Conservation (phyloP, 306 rosid genomes). For the Prunus fruticosa region DNA sequence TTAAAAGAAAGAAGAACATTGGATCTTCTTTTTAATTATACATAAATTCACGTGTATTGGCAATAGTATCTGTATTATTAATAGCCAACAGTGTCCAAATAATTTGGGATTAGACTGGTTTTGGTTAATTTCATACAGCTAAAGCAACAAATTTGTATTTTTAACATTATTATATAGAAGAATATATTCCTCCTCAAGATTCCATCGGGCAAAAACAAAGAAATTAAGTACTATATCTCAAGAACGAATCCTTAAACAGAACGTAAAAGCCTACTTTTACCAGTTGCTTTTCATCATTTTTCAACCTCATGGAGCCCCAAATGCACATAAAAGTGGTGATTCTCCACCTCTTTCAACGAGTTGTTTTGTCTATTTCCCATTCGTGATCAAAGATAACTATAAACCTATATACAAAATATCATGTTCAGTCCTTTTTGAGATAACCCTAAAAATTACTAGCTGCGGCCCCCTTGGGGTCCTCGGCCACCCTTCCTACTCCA, state of each 20-base stretch:
- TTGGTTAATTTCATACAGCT: not conserved
- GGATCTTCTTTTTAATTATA: too few species aligned
- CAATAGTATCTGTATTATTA: not conserved
- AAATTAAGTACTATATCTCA: not conserved
- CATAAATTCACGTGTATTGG: too few species aligned
- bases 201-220: constrained; percentile 9
- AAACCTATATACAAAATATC: too few species aligned
- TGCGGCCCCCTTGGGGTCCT: too few species aligned
- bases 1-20: too few species aligned
- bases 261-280: constrained; percentile 26
- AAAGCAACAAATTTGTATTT: not conserved
- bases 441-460: too few species aligned
- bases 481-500: too few species aligned
- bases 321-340: not conserved
- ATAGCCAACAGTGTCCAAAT: not conserved
- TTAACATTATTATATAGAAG: not conserved
- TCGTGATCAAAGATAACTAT: not conserved
- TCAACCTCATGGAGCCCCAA: constrained; percentile 10
- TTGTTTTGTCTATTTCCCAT: not conserved
- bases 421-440: too few species aligned
- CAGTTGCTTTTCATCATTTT: not conserved
- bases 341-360: not conserved
- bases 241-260: constrained; percentile 44
- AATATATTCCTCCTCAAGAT: not conserved
- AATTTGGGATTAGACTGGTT: not conserved